A percentile compares a stretch with the other conserved stretches of the same genome.
These are phyloP conservation scores for Podospora fimiseda DNA, from an alignment of 495 filamentous ascomycete genomes.

Conservation along the genomic window DNA sequence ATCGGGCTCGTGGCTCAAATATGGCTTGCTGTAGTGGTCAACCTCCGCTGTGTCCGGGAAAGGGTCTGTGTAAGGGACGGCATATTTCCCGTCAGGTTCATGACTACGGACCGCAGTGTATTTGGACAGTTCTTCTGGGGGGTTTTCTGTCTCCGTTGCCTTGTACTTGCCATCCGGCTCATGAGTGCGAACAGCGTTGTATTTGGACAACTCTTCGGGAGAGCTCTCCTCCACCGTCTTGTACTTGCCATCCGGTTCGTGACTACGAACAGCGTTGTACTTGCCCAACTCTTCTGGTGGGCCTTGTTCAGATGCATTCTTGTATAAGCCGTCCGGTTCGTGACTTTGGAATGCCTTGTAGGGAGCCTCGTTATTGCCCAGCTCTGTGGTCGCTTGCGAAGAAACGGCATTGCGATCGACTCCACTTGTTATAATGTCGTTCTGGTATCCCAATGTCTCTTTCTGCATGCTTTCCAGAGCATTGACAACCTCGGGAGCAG, in stretches of 20 bases:
- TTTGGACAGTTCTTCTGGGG: constrained; percentile 4
- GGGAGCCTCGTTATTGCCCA: too few species aligned
- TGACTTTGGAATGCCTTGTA: too few species aligned
- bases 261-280: neutral
- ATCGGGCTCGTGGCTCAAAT: constrained; percentile 19
- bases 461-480: constrained; percentile 11
- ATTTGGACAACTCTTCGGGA: constrained; percentile 6
- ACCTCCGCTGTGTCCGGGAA: constrained; percentile 16
- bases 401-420: too few species aligned
- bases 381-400: too few species aligned
- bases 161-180: constrained; percentile 25
- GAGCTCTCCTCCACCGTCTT: neutral
- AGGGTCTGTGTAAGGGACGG: constrained; percentile 9
- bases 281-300: neutral
- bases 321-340: too few species aligned
- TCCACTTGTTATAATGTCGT: neutral
- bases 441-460: constrained; percentile 21
- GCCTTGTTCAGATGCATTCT: too few species aligned
- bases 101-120: constrained; percentile 13
- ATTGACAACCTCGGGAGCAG: constrained; percentile 10
- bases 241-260: constrained; percentile 23
- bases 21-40: constrained; percentile 25
- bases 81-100: constrained; percentile 23
- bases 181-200: constrained; percentile 6
- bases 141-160: neutral